Evolutionary conservation across 306 rosid genomes (phyloP).

Genomic region (Trifolium fragiferum): DNA sequence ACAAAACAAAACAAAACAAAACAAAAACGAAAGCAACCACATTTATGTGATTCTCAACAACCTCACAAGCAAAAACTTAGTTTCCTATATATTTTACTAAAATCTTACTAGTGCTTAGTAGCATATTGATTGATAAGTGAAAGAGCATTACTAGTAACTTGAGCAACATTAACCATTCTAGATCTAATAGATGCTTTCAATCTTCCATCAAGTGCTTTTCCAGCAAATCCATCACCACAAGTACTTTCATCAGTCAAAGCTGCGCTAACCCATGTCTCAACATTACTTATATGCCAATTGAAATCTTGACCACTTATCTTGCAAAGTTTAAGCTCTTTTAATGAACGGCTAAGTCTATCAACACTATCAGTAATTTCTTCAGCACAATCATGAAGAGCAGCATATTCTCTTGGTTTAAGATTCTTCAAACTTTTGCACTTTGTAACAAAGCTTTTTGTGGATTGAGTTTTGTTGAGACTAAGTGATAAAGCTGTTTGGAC

Average conservation of each 20-base stretch:
- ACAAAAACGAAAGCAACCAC: conserved; percentile 8
- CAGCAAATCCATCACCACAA: conserved; percentile 53
- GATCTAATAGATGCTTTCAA: conserved; percentile 41
- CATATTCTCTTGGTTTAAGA: conserved; percentile 40
- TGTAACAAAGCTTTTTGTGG: conserved; percentile 41
- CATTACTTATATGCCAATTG: conserved; percentile 58
- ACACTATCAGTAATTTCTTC: conserved; percentile 52
- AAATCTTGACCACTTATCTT: conserved; percentile 40
- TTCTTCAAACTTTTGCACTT: conserved; percentile 41
- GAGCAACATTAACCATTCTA: conserved; percentile 51
- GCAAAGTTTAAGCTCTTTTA: conserved; percentile 52
- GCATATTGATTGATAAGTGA: conserved; percentile 54
- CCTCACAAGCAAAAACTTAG: not conserved
- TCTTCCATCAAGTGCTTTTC: conserved; percentile 40
- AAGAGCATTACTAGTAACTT: conserved; percentile 56
- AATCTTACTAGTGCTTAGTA: conserved; percentile 21
- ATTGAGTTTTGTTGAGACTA: conserved; percentile 41
- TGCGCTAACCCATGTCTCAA: conserved; percentile 57
- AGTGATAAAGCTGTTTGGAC: conserved; percentile 51
- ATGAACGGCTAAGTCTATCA: conserved; percentile 39
- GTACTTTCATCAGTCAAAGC: conserved; percentile 52
- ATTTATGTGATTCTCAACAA: not conserved
- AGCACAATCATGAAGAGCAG: conserved; percentile 46
- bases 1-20: not conserved
- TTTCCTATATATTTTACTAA: not conserved